A percentile compares a stretch with the other conserved stretches of the same genome.
Conservation (phyloP, 106 monocot genomes). For the Vanilla planifolia region DNA sequence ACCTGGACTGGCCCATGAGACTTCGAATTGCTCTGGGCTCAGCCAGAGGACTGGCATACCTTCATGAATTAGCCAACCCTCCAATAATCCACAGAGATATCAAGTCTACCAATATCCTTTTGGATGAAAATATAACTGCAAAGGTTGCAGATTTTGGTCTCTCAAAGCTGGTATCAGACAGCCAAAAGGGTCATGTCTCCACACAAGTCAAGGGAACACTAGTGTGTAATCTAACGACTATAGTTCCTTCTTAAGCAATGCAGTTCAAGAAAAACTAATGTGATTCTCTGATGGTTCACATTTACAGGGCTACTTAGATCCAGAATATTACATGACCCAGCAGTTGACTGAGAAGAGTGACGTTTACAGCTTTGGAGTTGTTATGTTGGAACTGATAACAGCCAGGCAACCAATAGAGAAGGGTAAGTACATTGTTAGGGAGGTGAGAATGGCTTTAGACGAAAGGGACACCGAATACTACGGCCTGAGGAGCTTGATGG, state of each 20-base stretch:
- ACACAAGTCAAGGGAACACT: slow-evolving; percentile 67
- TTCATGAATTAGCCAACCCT: slow-evolving; percentile 87
- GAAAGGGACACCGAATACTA: slow-evolving; percentile 27
- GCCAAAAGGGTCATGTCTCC: slow-evolving; percentile 48
- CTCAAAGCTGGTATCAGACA: slow-evolving; percentile 50
- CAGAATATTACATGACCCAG: slow-evolving; percentile 68
- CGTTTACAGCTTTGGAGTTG: slow-evolving; percentile 65
- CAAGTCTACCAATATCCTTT: slow-evolving; percentile 63
- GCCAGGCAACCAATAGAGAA: slow-evolving; percentile 41
- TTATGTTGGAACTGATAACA: slow-evolving; percentile 54
- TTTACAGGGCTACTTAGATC: slow-evolving; percentile 64
- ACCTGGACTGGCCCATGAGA: slow-evolving; percentile 51
- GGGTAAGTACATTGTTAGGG: slow-evolving; percentile 40
- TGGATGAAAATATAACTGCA: slow-evolving; percentile 65
- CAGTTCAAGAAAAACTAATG: not conserved
- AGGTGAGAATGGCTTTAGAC: slow-evolving; percentile 34
- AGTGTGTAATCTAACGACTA: too few relatives aligned
- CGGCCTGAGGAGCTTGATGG: slow-evolving; percentile 45
- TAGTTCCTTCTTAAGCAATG: too few relatives aligned
- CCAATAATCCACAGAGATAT: slow-evolving; percentile 96
- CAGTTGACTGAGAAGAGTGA: slow-evolving; percentile 71
- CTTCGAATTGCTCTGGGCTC: slow-evolving; percentile 55
- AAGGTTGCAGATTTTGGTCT: slow-evolving; percentile 77
- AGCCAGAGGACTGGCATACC: slow-evolving; percentile 83
- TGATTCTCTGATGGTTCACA: not conserved